Conservation (phyloP, 495 filamentous ascomycete species). For the Aspergillus sclerotioniger region DNA sequence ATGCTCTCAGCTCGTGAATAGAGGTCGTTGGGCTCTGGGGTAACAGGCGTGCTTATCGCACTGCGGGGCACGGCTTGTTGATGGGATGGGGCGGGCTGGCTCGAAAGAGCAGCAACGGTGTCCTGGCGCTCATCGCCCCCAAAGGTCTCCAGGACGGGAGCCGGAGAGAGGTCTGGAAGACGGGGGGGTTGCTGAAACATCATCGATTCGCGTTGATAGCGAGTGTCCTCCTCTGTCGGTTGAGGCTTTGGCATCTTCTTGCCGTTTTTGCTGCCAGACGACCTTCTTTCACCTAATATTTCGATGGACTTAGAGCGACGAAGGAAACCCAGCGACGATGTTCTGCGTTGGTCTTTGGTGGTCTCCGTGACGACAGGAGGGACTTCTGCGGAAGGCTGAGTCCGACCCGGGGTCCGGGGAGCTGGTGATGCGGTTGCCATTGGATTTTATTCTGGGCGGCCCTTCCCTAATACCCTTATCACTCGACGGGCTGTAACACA, state of each 20-base stretch:
- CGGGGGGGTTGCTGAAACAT: slow-evolving; percentile 72
- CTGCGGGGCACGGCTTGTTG: slow-evolving; percentile 16
- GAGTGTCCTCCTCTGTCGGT: slow-evolving; percentile 58
- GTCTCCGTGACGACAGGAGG: slow-evolving; percentile 27
- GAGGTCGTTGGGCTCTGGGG: slow-evolving; percentile 63
- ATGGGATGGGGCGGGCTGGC: slow-evolving; percentile 25
- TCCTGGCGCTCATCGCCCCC: slow-evolving; percentile 70
- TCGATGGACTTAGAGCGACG: slow-evolving; percentile 79
- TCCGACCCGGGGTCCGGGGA: slow-evolving; percentile 24
- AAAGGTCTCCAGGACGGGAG: slow-evolving; percentile 66
- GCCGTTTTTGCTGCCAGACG: slow-evolving; percentile 59
- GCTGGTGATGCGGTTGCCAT: slow-evolving; percentile 29
- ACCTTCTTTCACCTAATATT: slow-evolving; percentile 43
- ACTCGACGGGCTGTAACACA: slow-evolving; percentile 22
- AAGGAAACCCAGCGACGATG: slow-evolving; percentile 61
- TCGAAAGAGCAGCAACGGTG: slow-evolving; percentile 61
- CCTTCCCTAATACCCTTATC: slow-evolving; percentile 11
- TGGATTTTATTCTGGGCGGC: slow-evolving; percentile 14
- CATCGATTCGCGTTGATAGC: slow-evolving; percentile 63
- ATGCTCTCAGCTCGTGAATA: slow-evolving; percentile 88
- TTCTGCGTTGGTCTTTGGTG: slow-evolving; percentile 32
- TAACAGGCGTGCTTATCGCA: slow-evolving; percentile 35
- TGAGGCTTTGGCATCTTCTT: slow-evolving; percentile 59
- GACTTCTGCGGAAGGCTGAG: slow-evolving; percentile 18
- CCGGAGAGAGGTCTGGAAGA: slow-evolving; percentile 71